Evolutionary conservation across 495 filamentous ascomycete species (phyloP).

Genomic region (Penicillium pulvis): DNA sequence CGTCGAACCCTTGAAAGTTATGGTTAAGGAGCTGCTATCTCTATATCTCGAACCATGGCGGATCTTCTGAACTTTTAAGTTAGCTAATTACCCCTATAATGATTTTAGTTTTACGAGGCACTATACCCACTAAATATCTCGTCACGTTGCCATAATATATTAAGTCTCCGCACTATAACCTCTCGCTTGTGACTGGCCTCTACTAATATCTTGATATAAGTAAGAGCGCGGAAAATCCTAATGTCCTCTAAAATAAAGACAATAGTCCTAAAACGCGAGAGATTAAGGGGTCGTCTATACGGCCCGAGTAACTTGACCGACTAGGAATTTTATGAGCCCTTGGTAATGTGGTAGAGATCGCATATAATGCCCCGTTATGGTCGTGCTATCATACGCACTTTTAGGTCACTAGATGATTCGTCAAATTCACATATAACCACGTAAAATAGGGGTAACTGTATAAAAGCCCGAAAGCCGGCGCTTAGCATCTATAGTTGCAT

Average conservation of each 20-base stretch:
- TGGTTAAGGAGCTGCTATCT: too few species aligned
- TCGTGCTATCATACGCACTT: background rate
- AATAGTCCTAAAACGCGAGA: slow-evolving; percentile 3
- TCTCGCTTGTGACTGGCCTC: slow-evolving; percentile 6
- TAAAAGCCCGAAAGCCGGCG: background rate
- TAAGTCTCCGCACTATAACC: slow-evolving; percentile 7
- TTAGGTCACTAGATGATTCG: background rate
- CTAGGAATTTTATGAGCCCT: background rate
- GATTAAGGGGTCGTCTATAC: background rate
- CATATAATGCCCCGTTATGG: background rate
- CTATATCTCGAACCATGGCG: too few species aligned
- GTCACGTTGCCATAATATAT: slow-evolving; percentile 8
- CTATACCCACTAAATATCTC: background rate
- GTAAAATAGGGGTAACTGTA: slow-evolving; percentile 9
- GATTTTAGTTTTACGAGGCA: background rate
- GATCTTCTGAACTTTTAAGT: too few species aligned
- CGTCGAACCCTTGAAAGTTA: too few species aligned
- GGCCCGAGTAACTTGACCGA: slow-evolving; percentile 4
- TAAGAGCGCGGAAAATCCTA: slow-evolving; percentile 8
- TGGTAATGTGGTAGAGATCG: background rate
- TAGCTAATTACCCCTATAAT: background rate
- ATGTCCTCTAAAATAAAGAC: slow-evolving; percentile 13
- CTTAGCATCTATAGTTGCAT: slow-evolving; percentile 3
- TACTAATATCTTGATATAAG: slow-evolving; percentile 5
- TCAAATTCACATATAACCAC: slow-evolving; percentile 1